Percentiles rank a stretch among this genome's conserved stretches.
Conservation (phyloP, 1,284 basidiomycete genomes). For the Leccinum fallax region DNA sequence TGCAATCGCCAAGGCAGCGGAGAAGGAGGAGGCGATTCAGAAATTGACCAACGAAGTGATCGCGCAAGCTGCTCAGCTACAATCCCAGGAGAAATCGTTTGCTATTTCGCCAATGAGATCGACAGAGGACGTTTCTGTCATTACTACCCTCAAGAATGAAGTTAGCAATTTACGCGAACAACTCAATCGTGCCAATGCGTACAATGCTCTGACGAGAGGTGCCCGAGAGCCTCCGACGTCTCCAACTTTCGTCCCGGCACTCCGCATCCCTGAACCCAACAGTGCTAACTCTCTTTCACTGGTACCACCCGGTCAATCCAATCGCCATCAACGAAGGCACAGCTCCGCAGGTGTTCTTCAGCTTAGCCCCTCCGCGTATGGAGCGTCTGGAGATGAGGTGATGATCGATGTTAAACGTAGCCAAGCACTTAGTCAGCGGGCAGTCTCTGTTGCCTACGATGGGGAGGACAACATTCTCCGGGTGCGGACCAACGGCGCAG, state of each 20-base stretch:
- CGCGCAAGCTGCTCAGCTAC: constrained; percentile 75
- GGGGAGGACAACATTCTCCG: constrained; percentile 74
- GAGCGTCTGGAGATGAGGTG: constrained; percentile 77
- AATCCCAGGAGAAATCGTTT: constrained; percentile 74
- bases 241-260: constrained; percentile 76
- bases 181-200: constrained; percentile 90
- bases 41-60: constrained; percentile 80
- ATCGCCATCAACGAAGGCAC: constrained; percentile 78
- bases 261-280: constrained; percentile 59
- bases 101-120: constrained; percentile 63
- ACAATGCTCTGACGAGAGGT: constrained; percentile 80
- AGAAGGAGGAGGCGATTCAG: constrained; percentile 85
- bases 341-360: constrained; percentile 83
- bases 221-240: constrained; percentile 76
- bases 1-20: constrained; percentile 70
- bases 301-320: constrained; percentile 33
- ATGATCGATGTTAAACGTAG: constrained; percentile 78
- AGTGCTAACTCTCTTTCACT: constrained; percentile 43
- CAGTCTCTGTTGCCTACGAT: constrained; percentile 91
- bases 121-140: constrained; percentile 83
- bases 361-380: constrained; percentile 59
- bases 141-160: constrained; percentile 89
- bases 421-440: constrained; percentile 79
- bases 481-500: constrained; percentile 72
- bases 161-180: constrained; percentile 92